Conservation (phyloP, 2,329 filamentous ascomycete species). For the Beauveria sp. region DNA sequence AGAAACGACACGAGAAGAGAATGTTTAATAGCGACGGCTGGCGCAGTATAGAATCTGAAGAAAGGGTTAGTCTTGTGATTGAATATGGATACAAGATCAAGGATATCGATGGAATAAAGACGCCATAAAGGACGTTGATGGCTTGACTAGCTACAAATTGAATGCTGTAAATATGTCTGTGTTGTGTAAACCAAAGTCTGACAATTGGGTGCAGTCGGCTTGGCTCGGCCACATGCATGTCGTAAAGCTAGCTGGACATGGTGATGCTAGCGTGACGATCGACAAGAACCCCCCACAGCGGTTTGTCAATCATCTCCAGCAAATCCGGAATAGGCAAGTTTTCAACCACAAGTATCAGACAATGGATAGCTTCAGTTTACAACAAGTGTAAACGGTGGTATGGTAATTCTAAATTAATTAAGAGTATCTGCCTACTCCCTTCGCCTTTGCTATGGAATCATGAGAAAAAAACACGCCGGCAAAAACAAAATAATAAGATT, state of each 20-base stretch:
- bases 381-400: background rate
- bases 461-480: constrained; percentile 1
- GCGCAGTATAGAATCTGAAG: too few species aligned
- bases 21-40: too few species aligned
- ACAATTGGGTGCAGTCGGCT: background rate
- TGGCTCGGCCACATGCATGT: constrained; percentile 2
- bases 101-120: too few species aligned
- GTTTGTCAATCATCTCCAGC: background rate
- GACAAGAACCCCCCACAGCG: constrained; percentile 5
- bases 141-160: background rate
- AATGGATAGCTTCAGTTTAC: background rate
- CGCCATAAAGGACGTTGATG: too few species aligned
- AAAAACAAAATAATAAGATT: constrained; percentile 8
- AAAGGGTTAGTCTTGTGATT: too few species aligned
- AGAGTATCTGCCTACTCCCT: constrained; percentile 7
- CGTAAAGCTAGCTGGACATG: background rate
- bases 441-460: constrained; percentile 11
- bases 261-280: constrained; percentile 4
- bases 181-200: too few species aligned
- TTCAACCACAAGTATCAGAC: background rate
- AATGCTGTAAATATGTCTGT: background rate
- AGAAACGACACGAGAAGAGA: background rate
- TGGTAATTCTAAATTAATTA: constrained; percentile 11
- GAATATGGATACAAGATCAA: too few species aligned
- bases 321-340: background rate